These are phyloP conservation scores for Paramecium sexaurelia DNA, from an alignment of 73 alveolate species.

Conservation along the genomic window DNA sequence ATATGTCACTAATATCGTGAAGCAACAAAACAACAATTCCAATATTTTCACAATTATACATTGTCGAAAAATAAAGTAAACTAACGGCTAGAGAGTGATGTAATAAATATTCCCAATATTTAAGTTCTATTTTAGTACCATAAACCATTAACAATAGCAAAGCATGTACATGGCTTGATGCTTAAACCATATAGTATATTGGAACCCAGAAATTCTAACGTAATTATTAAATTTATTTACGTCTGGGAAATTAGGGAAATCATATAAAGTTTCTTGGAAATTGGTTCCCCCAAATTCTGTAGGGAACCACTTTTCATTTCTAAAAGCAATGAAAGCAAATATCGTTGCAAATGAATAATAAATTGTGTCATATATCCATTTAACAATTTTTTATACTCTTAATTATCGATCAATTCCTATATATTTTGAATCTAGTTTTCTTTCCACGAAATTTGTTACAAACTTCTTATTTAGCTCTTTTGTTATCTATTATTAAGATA, in stretches of 20 bases:
- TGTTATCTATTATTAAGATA: not conserved
- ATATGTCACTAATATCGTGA: constrained; percentile 55
- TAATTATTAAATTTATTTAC: not conserved
- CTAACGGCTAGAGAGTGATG: constrained; percentile 61
- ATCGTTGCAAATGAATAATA: not conserved
- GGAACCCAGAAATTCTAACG: not conserved
- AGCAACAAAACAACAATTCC: constrained; percentile 50
- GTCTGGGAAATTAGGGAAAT: not conserved
- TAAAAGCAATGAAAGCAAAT: not conserved
- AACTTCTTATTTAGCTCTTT: not conserved
- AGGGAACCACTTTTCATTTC: not conserved
- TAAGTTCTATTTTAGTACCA: constrained; percentile 49
- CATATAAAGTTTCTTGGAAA: not conserved
- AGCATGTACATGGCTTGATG: constrained; percentile 12
- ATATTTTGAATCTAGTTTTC: constrained; percentile 47
- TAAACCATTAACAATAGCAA: not conserved
- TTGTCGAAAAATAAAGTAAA: constrained; percentile 57
- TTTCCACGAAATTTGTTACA: not conserved
- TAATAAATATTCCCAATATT: constrained; percentile 61
- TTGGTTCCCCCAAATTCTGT: constrained; percentile 31
- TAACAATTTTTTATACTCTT: constrained; percentile 39
- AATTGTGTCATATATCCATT: constrained; percentile 59
- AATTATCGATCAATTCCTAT: constrained; percentile 23
- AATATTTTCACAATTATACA: constrained; percentile 22
- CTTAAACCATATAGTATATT: not conserved